These are phyloP conservation scores for Zygnema circumcarinatum DNA, from an alignment of 139 green algal species.

Conservation along the genomic window DNA sequence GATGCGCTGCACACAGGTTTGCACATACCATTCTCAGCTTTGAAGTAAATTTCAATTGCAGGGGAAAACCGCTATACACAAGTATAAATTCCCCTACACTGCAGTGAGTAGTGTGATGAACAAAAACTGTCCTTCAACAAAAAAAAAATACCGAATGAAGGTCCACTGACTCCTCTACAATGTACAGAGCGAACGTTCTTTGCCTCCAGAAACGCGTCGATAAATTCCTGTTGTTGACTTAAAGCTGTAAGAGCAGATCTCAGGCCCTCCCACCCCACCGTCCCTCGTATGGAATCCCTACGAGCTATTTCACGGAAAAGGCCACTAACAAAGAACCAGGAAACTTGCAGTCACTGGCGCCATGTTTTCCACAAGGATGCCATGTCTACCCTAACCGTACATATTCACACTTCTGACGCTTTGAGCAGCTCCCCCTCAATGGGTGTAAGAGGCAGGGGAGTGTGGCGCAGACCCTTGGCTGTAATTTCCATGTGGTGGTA, in stretches of 20 bases:
- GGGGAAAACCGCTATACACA: background rate
- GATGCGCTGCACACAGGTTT: too few relatives aligned
- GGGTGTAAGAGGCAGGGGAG: background rate
- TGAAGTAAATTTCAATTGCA: background rate
- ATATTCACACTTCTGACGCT: background rate
- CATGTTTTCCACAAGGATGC: background rate
- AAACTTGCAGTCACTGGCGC: background rate
- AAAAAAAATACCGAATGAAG: background rate
- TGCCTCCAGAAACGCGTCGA: background rate
- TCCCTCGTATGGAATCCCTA: background rate
- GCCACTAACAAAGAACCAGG: background rate
- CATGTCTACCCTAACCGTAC: background rate
- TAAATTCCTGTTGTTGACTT: conserved; percentile 1
- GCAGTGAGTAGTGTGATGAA: background rate
- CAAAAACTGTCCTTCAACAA: background rate
- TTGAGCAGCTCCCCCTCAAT: background rate
- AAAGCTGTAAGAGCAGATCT: background rate
- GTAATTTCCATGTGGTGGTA: background rate
- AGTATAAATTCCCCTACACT: background rate
- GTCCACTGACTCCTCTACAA: background rate
- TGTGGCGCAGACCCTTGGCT: background rate
- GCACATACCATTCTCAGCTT: background rate
- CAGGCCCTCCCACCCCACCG: background rate
- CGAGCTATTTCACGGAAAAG: background rate
- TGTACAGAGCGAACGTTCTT: background rate